A percentile compares a stretch with the other conserved stretches of the same genome.
Conservation (phyloP, 306 rosid genomes). For the Vigna nakashimae region DNA sequence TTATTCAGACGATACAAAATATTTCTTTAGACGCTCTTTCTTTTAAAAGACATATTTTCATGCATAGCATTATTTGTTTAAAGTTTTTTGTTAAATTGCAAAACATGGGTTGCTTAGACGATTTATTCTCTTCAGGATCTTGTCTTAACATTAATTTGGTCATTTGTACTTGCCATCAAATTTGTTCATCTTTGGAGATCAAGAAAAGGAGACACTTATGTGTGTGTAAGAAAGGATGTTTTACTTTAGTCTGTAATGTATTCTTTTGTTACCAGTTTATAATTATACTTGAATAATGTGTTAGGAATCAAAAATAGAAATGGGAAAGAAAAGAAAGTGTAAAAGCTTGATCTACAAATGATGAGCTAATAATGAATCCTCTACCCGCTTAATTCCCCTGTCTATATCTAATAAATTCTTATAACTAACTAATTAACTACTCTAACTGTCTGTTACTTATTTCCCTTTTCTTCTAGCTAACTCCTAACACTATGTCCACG, state of each 20-base stretch:
- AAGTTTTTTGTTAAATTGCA: too few species aligned
- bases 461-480: background rate
- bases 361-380: background rate
- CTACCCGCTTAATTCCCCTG: background rate
- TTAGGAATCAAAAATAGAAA: background rate
- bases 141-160: background rate
- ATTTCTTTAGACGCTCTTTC: too few species aligned
- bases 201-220: background rate
- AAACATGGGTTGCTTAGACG: too few species aligned
- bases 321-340: background rate
- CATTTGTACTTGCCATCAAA: conserved; percentile 23
- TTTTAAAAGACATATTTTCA: too few species aligned
- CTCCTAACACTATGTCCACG: background rate
- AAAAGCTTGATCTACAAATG: background rate
- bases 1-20: too few species aligned
- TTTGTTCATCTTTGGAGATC: background rate
- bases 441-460: background rate
- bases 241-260: background rate
- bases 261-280: background rate
- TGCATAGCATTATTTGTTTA: too few species aligned
- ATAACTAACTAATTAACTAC: background rate
- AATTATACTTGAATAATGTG: background rate
- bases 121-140: too few species aligned
- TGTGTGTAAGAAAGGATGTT: background rate
- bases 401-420: background rate